Base-by-base conservation (phyloP, 306 rosid species). In the Lagenaria siceraria region DNA sequence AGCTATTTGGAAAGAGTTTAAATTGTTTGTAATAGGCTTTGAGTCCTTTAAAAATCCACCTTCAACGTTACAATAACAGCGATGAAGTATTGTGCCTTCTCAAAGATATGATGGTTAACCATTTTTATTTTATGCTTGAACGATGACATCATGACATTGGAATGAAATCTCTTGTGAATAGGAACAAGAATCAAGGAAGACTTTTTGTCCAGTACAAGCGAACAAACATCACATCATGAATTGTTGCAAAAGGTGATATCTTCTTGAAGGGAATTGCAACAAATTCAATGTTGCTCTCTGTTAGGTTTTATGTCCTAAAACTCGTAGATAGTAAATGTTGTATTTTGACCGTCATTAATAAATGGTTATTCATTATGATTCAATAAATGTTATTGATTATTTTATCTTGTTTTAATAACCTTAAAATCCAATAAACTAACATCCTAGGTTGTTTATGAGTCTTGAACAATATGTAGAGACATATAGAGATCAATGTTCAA, bases 141-240 rank as follows among this genome's bases (percentile, higher is more conserved):
- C 1, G 70, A 58, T 5, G 64, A 46, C 48, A 66, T 61, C 42
- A 43, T 19, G 3, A 82, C 85, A 8, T 66, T 40, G 10, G 81
- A 74, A 27, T 35, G 74, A 49, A 74, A 51, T 54, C 6, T 63
- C 71, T 27, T 72, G 55, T 79, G 54, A 72, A 63, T 79, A 19
- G 89, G 87, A 10, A 72, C 29, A 17, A 83, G 73, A 58, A 83
- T 36, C 11, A 83, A 82, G 31, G 70, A 79, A 27, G 60, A 63
- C 10, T 19, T 68, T 70, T 74, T 74, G 24, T 81, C 77, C 1
- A 83, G 74, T 24, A 87, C 82, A 6, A 86, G 63, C 8, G 80
- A 25, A 62, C 81, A 81, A 8, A 84, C 73, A 31, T 83, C n/a
- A n/a, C 82, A 21, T 86, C 85, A 0, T 86, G 84, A 82, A 84